Base-by-base conservation (phyloP, 306 rosid genomes). In the Dalbergia cochinchinensis region DNA sequence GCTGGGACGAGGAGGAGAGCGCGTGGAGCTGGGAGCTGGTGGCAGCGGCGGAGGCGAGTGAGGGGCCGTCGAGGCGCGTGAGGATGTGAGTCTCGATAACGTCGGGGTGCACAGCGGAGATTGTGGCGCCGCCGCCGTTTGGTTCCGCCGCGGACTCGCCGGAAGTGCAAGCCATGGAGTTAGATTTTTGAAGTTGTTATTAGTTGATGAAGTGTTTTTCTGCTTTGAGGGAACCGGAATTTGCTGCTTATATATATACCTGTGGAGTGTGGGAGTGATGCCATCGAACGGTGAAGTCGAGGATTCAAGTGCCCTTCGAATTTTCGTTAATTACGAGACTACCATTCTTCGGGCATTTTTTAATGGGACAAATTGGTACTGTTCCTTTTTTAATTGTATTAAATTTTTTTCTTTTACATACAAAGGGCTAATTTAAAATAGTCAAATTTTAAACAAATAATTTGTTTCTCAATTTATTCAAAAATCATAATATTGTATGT, bases 31-130 rank as follows among this genome's bases (percentile, higher is more conserved):
- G 83, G 19, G 91, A 75, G 16, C 88, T 89, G 2, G 97, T 71
- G 78, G 83, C 33, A 5, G 91, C 91, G 47, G 81, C 69, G 69
- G 94, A 75, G 69, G 94, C 97, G 1, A 92, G 86, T 0, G 92
- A 55, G 26, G 89, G 77, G 37, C 95, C 97, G 83, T 85, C 88
- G 16, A 94, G 94, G 14, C 90, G 94, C 22, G 90, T 82, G 50
- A 94, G 84, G 83, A 94, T 89, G 68, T 89, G 88, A 14, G 97
- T 73, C 67, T 75, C 87, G 48, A 94, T 84, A 2, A 94, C 47
- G 64, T 91, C 97, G 0, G 87, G 61, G 39, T 86, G 94, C 76
- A 94, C 39, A 85, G 81, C 78, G 42, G 91, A 80, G 85, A 94
- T 69, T 12, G 89, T 51, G 65, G 87, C 47, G 65, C 35, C n/a